These are phyloP conservation scores for Leccinum subgranulosum DNA, from an alignment of 768 basidiomycete genomes.

Conservation along the genomic window DNA sequence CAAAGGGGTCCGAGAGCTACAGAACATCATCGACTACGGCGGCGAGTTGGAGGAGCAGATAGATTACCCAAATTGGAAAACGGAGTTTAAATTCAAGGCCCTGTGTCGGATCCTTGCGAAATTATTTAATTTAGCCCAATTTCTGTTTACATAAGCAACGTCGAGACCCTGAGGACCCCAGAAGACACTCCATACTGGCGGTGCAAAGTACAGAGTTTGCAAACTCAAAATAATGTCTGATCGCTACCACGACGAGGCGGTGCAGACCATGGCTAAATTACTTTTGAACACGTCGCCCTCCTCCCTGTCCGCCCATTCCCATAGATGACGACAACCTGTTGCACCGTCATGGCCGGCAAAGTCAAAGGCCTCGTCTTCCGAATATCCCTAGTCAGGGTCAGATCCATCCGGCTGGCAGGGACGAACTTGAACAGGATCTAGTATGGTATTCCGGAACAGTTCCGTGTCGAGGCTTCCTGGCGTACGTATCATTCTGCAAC, in stretches of 20 bases:
- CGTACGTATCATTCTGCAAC: constrained; percentile 9
- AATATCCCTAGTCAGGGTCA: constrained; percentile 26
- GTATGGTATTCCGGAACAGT: constrained; percentile 11
- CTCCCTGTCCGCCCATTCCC: neutral
- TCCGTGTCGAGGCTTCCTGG: constrained; percentile 4
- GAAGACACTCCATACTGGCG: neutral
- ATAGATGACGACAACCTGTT: neutral
- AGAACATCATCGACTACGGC: neutral
- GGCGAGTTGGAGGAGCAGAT: neutral
- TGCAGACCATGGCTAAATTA: neutral
- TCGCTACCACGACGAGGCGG: neutral
- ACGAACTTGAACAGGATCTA: neutral
- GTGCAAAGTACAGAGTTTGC: neutral
- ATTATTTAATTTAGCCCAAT: neutral
- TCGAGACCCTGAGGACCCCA: neutral
- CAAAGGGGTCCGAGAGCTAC: neutral
- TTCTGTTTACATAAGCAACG: neutral
- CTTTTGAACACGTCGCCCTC: neutral
- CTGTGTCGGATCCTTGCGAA: neutral
- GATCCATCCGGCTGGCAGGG: constrained; percentile 22
- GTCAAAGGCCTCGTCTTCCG: constrained; percentile 13
- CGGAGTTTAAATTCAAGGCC: neutral
- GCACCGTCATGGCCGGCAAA: neutral
- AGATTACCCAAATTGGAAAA: neutral
- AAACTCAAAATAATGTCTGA: neutral